These are phyloP conservation scores for Phanerochaete carnosa DNA, from an alignment of 768 basidiomycete genomes.

Conservation along the genomic window DNA sequence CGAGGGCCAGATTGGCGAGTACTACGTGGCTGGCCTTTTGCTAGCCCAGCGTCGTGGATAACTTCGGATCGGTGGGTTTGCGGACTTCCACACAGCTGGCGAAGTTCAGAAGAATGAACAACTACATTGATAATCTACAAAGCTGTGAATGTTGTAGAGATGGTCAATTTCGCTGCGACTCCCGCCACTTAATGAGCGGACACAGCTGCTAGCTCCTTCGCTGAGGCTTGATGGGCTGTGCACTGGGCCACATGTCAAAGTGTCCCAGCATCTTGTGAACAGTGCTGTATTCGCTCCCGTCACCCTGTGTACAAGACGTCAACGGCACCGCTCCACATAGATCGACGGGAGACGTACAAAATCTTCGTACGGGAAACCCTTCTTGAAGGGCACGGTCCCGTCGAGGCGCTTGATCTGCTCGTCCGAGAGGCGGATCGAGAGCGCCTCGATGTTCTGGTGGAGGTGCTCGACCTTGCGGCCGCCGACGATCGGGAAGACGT, in stretches of 20 bases:
- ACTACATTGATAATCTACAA: too few relatives aligned
- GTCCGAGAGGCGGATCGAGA: slow-evolving; percentile 38
- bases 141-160: too few relatives aligned
- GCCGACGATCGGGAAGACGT: slow-evolving; percentile 47
- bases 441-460: slow-evolving; percentile 44
- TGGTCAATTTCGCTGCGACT: too few relatives aligned
- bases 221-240: slow-evolving; percentile 13
- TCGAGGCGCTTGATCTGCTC: slow-evolving; percentile 47
- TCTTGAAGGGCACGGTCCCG: slow-evolving; percentile 35
- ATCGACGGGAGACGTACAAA: slow-evolving; percentile 21
- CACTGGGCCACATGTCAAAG: slow-evolving; percentile 22
- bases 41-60: too few relatives aligned
- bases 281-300: slow-evolving; percentile 19
- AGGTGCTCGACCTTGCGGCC: slow-evolving; percentile 49
- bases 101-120: too few relatives aligned
- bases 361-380: slow-evolving; percentile 37
- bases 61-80: too few relatives aligned
- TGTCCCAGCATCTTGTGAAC: slow-evolving; percentile 13
- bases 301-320: slow-evolving; percentile 12
- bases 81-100: too few relatives aligned
- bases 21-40: not conserved
- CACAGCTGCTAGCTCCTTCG: too few relatives aligned
- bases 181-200: too few relatives aligned
- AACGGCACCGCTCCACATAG: not conserved
- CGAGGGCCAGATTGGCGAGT: not conserved